Conservation (phyloP, 164 flowering plant species). For the Malania oleifera region DNA sequence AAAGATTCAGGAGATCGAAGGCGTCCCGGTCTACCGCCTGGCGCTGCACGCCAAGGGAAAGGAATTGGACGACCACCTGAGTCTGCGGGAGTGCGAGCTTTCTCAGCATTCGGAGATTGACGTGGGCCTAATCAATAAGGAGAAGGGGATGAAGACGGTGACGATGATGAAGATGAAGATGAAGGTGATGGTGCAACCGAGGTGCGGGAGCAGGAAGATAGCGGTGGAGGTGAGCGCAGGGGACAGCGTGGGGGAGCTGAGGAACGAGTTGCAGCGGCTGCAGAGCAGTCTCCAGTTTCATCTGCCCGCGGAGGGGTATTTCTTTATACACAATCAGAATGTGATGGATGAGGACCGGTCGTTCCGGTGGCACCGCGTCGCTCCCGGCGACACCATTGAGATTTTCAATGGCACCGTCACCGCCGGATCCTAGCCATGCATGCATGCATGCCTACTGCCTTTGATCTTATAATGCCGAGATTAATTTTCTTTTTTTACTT, state of each 20-base stretch:
- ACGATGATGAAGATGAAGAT: conserved; percentile 39
- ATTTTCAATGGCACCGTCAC: conserved; percentile 64
- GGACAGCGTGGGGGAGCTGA: conserved; percentile 65
- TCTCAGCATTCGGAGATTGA: conserved; percentile 37
- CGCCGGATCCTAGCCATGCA: too few relatives aligned
- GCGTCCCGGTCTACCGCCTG: conserved; percentile 23
- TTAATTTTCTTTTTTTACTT: too few relatives aligned
- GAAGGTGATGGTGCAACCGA: conserved; percentile 46
- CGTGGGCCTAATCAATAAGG: conserved; percentile 26
- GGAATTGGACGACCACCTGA: conserved; percentile 40
- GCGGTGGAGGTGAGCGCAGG: conserved; percentile 50
- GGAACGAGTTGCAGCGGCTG: conserved; percentile 49
- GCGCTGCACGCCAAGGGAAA: conserved; percentile 19
- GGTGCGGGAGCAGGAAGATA: conserved; percentile 48
- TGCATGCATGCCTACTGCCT: too few relatives aligned
- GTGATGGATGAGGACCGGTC: conserved; percentile 82
- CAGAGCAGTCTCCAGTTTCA: conserved; percentile 31
- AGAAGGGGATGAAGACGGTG: too few relatives aligned
- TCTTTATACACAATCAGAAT: conserved; percentile 69
- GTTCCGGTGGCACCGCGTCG: conserved; percentile 63
- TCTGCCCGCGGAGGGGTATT: conserved; percentile 67
- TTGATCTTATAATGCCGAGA: too few relatives aligned
- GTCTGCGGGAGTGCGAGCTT: conserved; percentile 31
- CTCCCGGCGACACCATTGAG: conserved; percentile 65
- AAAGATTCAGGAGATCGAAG: conserved; percentile 42